These are phyloP conservation scores for Colletotrichum noveboracense DNA, from an alignment of 2,329 filamentous ascomycete genomes.

Conservation along the genomic window DNA sequence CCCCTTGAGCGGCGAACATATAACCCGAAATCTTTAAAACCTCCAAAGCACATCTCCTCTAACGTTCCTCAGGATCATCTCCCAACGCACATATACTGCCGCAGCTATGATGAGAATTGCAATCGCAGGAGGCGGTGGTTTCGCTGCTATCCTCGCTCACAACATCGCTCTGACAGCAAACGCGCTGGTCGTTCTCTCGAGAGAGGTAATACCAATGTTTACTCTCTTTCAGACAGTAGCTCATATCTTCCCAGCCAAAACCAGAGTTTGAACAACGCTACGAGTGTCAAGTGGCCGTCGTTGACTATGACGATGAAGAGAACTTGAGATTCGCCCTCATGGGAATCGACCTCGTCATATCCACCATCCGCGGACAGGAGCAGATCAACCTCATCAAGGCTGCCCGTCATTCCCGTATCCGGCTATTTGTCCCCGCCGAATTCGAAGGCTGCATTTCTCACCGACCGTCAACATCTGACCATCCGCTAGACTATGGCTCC, in stretches of 20 bases:
- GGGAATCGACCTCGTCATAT: slow-evolving; percentile 77
- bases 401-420: slow-evolving; percentile 67
- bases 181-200: slow-evolving; percentile 73
- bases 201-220: slow-evolving; percentile 52
- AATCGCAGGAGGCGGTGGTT: slow-evolving; percentile 50
- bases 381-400: slow-evolving; percentile 78
- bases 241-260: slow-evolving; percentile 46
- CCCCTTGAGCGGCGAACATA: not conserved
- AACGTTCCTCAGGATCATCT: not conserved
- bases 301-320: slow-evolving; percentile 68
- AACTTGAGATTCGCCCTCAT: slow-evolving; percentile 69
- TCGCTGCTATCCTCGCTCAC: slow-evolving; percentile 51
- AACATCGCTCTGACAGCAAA: slow-evolving; percentile 69
- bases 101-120: slow-evolving; percentile 53
- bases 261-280: slow-evolving; percentile 55
- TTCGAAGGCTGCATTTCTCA: slow-evolving; percentile 70
- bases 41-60: not conserved
- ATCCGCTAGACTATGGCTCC: slow-evolving; percentile 67
- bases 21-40: not conserved
- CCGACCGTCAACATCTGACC: slow-evolving; percentile 50
- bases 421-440: slow-evolving; percentile 75
- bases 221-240: not conserved
- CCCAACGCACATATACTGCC: not conserved
- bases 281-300: slow-evolving; percentile 69
- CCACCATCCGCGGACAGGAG: slow-evolving; percentile 69